Evolutionary conservation across 371 early-diverging fungal genomes (phyloP).

Genomic region (Umbelopsis sp.): DNA sequence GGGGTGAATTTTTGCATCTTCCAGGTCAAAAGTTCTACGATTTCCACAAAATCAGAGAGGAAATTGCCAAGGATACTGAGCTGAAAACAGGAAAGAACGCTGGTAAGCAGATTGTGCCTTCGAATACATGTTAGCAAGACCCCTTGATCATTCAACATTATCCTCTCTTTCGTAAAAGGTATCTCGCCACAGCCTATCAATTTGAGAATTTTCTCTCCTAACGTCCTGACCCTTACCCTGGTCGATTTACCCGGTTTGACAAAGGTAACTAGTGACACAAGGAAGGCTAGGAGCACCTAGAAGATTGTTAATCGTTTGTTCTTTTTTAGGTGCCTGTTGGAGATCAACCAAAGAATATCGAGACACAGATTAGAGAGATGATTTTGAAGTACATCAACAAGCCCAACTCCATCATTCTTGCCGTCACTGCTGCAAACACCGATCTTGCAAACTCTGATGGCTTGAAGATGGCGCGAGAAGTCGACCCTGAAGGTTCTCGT

Average conservation of each 20-base stretch:
- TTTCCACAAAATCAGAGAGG: constrained; percentile 93
- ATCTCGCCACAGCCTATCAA: constrained; percentile 96
- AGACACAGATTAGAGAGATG: constrained; percentile 97
- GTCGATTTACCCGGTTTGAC: constrained; percentile 99
- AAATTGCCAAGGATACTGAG: constrained; percentile 93
- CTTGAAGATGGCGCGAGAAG: constrained; percentile 94
- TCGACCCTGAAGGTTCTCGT: constrained; percentile 97
- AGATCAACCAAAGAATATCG: constrained; percentile 99
- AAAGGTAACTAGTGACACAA: constrained; percentile 58
- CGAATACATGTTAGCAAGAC: neutral
- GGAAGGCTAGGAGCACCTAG: no score
- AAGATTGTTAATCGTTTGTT: neutral
- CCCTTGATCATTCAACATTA: neutral
- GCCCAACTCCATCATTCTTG: constrained; percentile 96
- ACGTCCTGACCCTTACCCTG: constrained; percentile 96
- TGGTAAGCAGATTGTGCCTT: constrained; percentile 42
- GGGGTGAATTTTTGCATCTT: constrained; percentile 97
- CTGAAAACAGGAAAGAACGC: constrained; percentile 90
- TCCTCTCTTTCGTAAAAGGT: constrained; percentile 36
- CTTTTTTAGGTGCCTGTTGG: constrained; percentile 85
- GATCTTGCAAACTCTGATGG: constrained; percentile 99
- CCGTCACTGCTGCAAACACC: constrained; percentile 97
- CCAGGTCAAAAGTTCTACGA: constrained; percentile 92
- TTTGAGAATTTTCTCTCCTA: constrained; percentile 92
- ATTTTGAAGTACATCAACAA: constrained; percentile 93